Evolutionary conservation across 805 yeast genomes (phyloP).

Genomic region (Starmerella scarabaei): DNA sequence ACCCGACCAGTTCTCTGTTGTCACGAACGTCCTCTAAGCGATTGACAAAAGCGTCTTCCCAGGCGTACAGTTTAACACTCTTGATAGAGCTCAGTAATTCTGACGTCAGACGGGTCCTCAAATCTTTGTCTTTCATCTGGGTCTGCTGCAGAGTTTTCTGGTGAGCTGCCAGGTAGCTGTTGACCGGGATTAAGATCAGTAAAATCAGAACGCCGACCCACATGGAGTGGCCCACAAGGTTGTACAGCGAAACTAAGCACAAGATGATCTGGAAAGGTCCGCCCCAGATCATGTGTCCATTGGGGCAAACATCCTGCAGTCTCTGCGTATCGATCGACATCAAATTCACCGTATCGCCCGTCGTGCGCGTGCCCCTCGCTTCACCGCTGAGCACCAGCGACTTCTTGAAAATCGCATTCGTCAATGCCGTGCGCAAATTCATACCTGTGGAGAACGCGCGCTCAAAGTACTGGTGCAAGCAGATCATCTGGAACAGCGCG

Average conservation of each 20-base stretch:
- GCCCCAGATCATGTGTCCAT: conserved; percentile 74
- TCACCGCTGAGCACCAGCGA: conserved; percentile 55
- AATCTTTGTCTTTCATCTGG: conserved; percentile 84
- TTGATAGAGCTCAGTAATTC: conserved; percentile 82
- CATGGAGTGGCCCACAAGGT: conserved; percentile 74
- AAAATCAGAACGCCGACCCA: conserved; percentile 81
- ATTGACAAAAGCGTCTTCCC: conserved; percentile 79
- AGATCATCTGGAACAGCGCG: conserved; percentile 46
- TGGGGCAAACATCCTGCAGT: conserved; percentile 67
- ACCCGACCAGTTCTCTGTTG: conserved; percentile 65
- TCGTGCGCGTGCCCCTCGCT: conserved; percentile 50
- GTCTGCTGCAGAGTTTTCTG: conserved; percentile 54
- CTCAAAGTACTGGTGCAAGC: conserved; percentile 55
- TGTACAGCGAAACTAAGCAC: conserved; percentile 61
- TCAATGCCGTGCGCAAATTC: conserved; percentile 45
- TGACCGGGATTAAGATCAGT: conserved; percentile 65
- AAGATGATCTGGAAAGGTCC: conserved; percentile 80
- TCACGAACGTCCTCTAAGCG: conserved; percentile 74
- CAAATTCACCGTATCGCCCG: conserved; percentile 87
- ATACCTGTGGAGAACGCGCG: conserved; percentile 44
- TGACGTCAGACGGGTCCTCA: conserved; percentile 73
- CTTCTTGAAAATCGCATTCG: conserved; percentile 57
- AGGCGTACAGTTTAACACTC: conserved; percentile 83
- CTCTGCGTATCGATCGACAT: conserved; percentile 92
- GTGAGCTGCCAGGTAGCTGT: conserved; percentile 50